Evolutionary conservation across 2,329 filamentous ascomycete genomes (phyloP).

Genomic region (Eutypa lata): DNA sequence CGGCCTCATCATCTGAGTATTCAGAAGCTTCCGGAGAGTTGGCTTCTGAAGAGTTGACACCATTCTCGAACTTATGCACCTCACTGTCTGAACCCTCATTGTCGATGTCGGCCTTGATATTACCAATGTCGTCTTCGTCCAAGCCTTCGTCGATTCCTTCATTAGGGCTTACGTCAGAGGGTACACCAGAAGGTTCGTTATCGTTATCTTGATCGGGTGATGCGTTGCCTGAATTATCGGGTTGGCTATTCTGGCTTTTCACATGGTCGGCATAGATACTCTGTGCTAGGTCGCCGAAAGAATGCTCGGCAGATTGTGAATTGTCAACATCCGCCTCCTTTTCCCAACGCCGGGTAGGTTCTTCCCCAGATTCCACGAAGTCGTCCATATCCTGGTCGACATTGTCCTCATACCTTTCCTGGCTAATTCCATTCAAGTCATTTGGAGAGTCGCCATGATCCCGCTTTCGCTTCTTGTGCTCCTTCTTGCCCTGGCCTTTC

Average conservation of each 20-base stretch:
- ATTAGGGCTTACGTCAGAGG: not conserved
- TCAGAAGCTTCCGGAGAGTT: not conserved
- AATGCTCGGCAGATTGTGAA: constrained; percentile 1
- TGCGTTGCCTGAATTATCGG: constrained; percentile 1
- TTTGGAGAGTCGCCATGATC: not conserved
- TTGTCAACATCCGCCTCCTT: not conserved
- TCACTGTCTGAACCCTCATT: not conserved
- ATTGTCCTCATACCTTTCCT: not conserved
- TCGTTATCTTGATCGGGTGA: not conserved
- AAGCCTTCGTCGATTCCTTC: no score
- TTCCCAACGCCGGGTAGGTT: not conserved
- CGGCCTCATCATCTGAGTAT: not conserved
- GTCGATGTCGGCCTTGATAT: constrained; percentile 2
- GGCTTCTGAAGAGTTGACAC: not conserved
- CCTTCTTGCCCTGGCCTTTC: constrained; percentile 2
- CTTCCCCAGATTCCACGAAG: not conserved
- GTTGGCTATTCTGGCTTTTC: constrained; percentile 3
- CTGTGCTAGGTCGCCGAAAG: constrained; percentile 21
- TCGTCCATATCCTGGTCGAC: not conserved
- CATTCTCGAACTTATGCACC: no score
- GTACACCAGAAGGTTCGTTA: not conserved
- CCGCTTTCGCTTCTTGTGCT: constrained; percentile 15
- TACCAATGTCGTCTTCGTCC: not conserved
- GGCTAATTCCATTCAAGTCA: not conserved
- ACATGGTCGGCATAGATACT: constrained; percentile 20